Base-by-base conservation (phyloP, 2,329 filamentous ascomycete species). In the Aspergillus tubingensis region DNA sequence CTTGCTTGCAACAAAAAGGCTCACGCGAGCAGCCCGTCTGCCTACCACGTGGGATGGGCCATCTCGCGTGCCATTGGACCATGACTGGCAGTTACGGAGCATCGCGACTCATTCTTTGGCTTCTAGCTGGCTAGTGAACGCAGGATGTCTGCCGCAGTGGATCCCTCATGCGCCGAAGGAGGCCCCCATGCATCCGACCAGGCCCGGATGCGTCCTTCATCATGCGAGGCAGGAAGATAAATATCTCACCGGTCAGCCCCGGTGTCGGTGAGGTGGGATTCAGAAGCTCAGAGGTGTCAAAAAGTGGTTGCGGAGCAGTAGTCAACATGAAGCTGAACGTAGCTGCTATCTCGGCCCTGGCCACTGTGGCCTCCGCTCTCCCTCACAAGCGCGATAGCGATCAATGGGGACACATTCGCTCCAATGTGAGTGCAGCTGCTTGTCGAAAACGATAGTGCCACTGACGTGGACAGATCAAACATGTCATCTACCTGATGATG, bases 401-500 rank as follows among this genome's bases (percentile, higher is more conserved):
- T n/a, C 41, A 58, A 39, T 72, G 69, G 69, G 49, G 43, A 23
- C 52, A 66, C 8, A 57, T 70, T 27, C 63, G 68, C 8, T 62
- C 70, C 49, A 72, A 72, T 8, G 68, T 71, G 27, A 57, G 67
- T 65, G 38, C 8, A 53, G 15, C 17, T 13, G 44, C 8, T 6
- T 25, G 36, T 17, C 2, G 11, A 36, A 17, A 25, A 15, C 8
- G n/a, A 44, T 10, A 54, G 39, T 48, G 32, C 32, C 32, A 61
- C 23, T 55, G 62, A 19, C 21, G 47, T 32, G 10, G 7, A 17
- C 38, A 74, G 70, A 73, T 74, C 60, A 73, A 74, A 61, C 70
- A 74, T 65, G 72, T 77, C 19, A 63, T 77, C 49, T 75, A 75
- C 54, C 63, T 77, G 19, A 75, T 76, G 56, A 68, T 75, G 63